Evolutionary conservation across 305 asterid species (phyloP).

Genomic region (Fraxinus greggii): DNA sequence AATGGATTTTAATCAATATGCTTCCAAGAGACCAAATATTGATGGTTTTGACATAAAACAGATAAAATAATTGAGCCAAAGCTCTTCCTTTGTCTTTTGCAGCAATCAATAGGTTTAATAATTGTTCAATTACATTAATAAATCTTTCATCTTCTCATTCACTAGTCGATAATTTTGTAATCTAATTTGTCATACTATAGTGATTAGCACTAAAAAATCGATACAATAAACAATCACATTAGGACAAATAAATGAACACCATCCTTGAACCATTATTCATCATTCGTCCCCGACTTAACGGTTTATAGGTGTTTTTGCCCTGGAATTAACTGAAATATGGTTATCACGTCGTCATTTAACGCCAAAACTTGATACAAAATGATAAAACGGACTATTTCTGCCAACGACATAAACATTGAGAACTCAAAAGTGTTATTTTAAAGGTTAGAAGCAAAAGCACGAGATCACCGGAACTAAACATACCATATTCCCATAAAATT

Average conservation of each 20-base stretch:
- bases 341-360: neutral
- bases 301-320: neutral
- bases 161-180: neutral
- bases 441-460: neutral
- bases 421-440: neutral
- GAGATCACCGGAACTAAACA: neutral
- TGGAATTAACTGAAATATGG: neutral
- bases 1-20: neutral
- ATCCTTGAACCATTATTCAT: neutral
- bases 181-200: neutral
- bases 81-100: neutral
- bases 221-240: neutral
- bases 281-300: neutral
- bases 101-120: neutral
- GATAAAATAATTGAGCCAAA: neutral
- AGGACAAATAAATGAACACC: neutral
- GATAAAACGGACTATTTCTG: neutral
- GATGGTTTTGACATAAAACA: neutral
- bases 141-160: neutral
- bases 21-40: neutral
- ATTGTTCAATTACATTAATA: neutral
- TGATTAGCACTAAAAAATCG: neutral
- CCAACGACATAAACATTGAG: neutral
- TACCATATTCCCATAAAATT: neutral
- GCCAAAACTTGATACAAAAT: neutral